Conservation (phyloP, 2,329 filamentous ascomycete species). For the Calonectria pseudoreteaudii region DNA sequence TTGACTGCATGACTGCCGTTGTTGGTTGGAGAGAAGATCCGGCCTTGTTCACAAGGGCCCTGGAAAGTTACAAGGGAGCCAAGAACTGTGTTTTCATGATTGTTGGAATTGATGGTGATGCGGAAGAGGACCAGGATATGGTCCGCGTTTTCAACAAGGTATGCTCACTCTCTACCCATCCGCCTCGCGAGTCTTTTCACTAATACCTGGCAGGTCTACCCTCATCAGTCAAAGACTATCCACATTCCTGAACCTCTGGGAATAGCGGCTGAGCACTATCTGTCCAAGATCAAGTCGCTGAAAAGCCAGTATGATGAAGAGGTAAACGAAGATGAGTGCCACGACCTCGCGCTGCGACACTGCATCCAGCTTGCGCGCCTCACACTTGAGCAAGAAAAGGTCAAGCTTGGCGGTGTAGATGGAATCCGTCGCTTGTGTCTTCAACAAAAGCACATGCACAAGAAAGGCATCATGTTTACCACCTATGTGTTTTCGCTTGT, state of each 20-base stretch:
- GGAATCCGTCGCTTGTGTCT: slow-evolving; percentile 37
- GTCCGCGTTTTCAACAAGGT: slow-evolving; percentile 38
- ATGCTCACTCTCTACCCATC: neutral
- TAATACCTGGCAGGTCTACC: slow-evolving; percentile 32
- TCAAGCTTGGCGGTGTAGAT: slow-evolving; percentile 25
- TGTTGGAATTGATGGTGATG: slow-evolving; percentile 40
- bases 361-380: slow-evolving; percentile 37
- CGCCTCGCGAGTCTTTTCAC: too few relatives aligned
- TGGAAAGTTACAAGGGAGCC: slow-evolving; percentile 38
- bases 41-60: slow-evolving; percentile 32
- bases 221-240: slow-evolving; percentile 30
- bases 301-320: slow-evolving; percentile 26
- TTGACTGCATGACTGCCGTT: slow-evolving; percentile 40
- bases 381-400: slow-evolving; percentile 32
- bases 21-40: slow-evolving; percentile 43
- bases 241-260: slow-evolving; percentile 39
- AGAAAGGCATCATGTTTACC: slow-evolving; percentile 44
- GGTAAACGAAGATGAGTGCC: slow-evolving; percentile 23
- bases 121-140: slow-evolving; percentile 38
- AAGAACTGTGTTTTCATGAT: slow-evolving; percentile 35
- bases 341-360: slow-evolving; percentile 35
- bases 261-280: slow-evolving; percentile 32
- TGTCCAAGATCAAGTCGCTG: slow-evolving; percentile 29
- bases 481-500: slow-evolving; percentile 40
- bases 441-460: slow-evolving; percentile 41